phyloP scores from a whole-genome alignment of 306 rosid species.

The Astragalus membranaceus region DNA sequence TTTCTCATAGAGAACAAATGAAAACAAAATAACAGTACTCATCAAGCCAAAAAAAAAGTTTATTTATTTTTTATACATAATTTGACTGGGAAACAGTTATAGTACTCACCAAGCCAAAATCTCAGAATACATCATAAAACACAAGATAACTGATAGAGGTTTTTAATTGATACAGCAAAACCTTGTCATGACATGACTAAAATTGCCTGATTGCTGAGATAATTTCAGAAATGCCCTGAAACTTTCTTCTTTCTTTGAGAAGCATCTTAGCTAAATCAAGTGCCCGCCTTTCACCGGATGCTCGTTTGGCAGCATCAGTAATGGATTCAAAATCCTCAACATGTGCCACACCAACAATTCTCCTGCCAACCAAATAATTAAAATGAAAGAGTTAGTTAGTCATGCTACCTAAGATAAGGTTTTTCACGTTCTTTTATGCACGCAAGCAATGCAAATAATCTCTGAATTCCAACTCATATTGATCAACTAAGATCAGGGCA shows the following conservation, averaged over 20 bases:
- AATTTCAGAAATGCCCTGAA: constrained; percentile 46
- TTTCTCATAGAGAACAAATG: constrained; percentile 11
- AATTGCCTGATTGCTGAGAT: constrained; percentile 48
- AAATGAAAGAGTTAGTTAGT: constrained; percentile 2
- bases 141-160: not conserved
- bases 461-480: not conserved
- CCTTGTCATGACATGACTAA: constrained; percentile 20
- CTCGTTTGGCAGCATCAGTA: constrained; percentile 52
- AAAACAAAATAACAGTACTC: too few relatives aligned
- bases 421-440: not conserved
- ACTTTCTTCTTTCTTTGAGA: constrained; percentile 67
- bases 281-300: constrained; percentile 60
- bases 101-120: not conserved
- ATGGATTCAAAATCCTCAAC: constrained; percentile 88
- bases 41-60: too few relatives aligned
- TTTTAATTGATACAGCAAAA: not conserved
- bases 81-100: not conserved
- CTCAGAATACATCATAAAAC: not conserved
- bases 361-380: constrained; percentile 41
- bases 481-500: not conserved
- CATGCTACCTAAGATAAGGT: not conserved
- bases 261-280: constrained; percentile 62
- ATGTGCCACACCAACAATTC: constrained; percentile 89
- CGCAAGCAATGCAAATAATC: not conserved
- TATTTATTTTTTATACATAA: not conserved